Conservation (phyloP, 1,284 basidiomycete species). For the Ganoderma resinaceum region DNA sequence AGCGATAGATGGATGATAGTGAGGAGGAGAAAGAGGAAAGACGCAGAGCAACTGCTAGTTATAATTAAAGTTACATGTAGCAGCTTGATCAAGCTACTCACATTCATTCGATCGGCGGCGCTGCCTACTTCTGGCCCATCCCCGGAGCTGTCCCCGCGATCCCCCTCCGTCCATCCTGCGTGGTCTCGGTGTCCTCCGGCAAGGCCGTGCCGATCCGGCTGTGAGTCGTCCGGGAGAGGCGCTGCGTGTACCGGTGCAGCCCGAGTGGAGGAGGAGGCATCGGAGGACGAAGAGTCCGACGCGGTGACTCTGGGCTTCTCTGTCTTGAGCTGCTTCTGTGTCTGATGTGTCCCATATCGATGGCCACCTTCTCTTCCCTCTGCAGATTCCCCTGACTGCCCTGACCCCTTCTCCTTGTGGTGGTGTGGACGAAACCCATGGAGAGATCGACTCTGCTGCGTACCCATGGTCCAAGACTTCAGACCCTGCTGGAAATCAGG, state of each 20-base stretch:
- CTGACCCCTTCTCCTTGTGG: slow-evolving; percentile 8
- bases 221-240: slow-evolving; percentile 1
- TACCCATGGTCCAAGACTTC: slow-evolving; percentile 8
- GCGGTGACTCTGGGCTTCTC: background rate
- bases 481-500: background rate
- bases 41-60: slow-evolving; percentile 16
- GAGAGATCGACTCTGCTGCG: slow-evolving; percentile 9
- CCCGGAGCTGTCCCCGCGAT: background rate
- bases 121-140: background rate
- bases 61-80: slow-evolving; percentile 25
- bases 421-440: background rate
- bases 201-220: slow-evolving; percentile 6
- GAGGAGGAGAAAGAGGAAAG: slow-evolving; percentile 11
- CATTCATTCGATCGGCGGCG: slow-evolving; percentile 6
- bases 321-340: slow-evolving; percentile 1
- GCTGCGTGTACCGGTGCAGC: slow-evolving; percentile 5
- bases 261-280: background rate
- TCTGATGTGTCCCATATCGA: slow-evolving; percentile 8
- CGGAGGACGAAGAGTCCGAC: background rate
- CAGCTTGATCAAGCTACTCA: slow-evolving; percentile 24
- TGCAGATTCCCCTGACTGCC: background rate
- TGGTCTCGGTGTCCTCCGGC: background rate
- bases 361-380: slow-evolving; percentile 6
- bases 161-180: background rate
- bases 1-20: slow-evolving; percentile 13